Evolutionary conservation across 225 moss, liverwort and hornwort genomes (phyloP).

Genomic region (Sphagnum tenellum): DNA sequence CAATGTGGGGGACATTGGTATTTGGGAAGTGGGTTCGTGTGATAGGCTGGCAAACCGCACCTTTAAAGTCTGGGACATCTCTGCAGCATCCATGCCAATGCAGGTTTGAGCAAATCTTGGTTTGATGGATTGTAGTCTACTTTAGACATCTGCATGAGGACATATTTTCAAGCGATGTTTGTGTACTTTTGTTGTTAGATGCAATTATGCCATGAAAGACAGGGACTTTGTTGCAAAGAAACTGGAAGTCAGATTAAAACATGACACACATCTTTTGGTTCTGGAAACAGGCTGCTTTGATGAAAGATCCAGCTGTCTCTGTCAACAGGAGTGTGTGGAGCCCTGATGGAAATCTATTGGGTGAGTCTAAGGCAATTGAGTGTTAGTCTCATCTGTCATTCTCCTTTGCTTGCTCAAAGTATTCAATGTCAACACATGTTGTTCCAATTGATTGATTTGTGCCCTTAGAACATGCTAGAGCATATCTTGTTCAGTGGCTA

Average conservation of each 20-base stretch:
- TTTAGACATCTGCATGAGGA: too few species aligned
- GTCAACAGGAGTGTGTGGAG: constrained; percentile 96
- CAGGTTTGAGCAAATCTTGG: constrained; percentile 32
- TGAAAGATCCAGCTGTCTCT: constrained; percentile 92
- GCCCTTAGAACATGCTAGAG: too few species aligned
- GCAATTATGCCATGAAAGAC: too few species aligned
- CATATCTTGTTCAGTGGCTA: too few species aligned
- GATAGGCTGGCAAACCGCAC: constrained; percentile 78
- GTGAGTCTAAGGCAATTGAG: constrained; percentile 16
- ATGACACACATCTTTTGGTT: background rate
- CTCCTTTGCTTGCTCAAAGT: too few species aligned
- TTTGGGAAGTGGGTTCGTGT: constrained; percentile 93
- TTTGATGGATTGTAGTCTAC: too few species aligned
- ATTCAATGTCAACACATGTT: too few species aligned
- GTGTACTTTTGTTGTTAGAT: too few species aligned
- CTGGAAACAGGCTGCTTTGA: constrained; percentile 63
- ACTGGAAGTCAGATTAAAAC: background rate
- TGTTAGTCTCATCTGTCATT: too few species aligned
- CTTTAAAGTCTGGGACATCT: constrained; percentile 98
- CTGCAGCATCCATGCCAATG: constrained; percentile 88
- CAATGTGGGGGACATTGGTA: constrained; percentile 97
- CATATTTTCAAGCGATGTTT: too few species aligned
- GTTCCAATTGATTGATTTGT: too few species aligned
- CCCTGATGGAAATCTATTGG: constrained; percentile 78
- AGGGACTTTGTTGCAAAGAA: too few species aligned